A percentile compares a stretch with the other conserved stretches of the same genome.
Conservation (phyloP, 1,139 yeast genomes). For the Blastobotrys persicus region DNA sequence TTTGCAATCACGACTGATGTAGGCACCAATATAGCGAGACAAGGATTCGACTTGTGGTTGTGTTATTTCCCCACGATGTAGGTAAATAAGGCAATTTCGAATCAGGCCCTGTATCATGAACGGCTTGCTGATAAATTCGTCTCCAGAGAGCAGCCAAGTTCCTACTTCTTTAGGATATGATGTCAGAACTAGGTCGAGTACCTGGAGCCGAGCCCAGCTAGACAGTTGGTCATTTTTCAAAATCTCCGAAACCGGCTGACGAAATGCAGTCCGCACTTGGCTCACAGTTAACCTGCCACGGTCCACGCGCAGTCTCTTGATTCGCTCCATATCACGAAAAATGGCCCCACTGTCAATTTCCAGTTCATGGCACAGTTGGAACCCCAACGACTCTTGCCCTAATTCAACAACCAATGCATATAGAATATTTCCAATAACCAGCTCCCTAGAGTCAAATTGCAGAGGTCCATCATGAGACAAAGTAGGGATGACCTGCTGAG, state of each 20-base stretch:
- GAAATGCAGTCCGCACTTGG: not conserved
- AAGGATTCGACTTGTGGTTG: not conserved
- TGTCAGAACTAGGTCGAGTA: not conserved
- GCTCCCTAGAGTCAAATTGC: slow-evolving; percentile 14
- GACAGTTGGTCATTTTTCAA: not conserved
- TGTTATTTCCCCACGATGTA: not conserved
- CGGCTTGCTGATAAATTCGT: slow-evolving; percentile 2
- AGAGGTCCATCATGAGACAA: slow-evolving; percentile 7
- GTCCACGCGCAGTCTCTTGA: not conserved
- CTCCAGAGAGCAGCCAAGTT: not conserved
- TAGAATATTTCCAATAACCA: slow-evolving; percentile 20
- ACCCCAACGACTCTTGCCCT: slow-evolving; percentile 16
- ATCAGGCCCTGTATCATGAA: slow-evolving; percentile 2
- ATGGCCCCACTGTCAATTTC: slow-evolving; percentile 1
- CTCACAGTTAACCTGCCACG: not conserved
- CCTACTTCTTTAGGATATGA: not conserved
- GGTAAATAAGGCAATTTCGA: not conserved
- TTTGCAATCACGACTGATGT: slow-evolving; percentile 6
- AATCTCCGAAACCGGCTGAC: not conserved
- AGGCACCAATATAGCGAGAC: not conserved
- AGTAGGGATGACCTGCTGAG: slow-evolving; percentile 17
- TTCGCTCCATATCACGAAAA: not conserved
- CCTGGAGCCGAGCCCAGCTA: slow-evolving; percentile 6
- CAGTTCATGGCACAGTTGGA: slow-evolving; percentile 19
- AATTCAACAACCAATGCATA: slow-evolving; percentile 14